Base-by-base conservation (phyloP, 1,284 basidiomycete species). In the Ceratobasidium theobromae region DNA sequence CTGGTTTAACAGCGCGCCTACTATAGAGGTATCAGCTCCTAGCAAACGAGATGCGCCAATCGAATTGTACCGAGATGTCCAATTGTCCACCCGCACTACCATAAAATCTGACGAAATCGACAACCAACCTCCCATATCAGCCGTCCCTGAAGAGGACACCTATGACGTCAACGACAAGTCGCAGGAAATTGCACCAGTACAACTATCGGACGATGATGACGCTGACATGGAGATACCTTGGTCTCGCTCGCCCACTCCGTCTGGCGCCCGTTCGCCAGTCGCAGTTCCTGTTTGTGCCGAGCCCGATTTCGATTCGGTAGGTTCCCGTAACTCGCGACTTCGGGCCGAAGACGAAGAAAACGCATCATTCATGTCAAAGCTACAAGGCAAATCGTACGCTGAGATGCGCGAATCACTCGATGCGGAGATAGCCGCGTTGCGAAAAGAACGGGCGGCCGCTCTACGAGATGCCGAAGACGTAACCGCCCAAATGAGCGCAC, bases 401-500 rank as follows among this genome's bases (percentile, higher is more conserved):
- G 82, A 87, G 43, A 90, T 96, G 49, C 84, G 89, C 66, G 80
- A 82, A 52, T 95, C 99, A 77, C 95, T 98, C 62, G 93, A 96
- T 74, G 88, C 89, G 57, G 97, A 99, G 77, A 95, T 99, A 67
- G 82, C 83, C 67, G 80, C 82, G 2, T 79, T 99, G 52, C 87
- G 94, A 73, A 82, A 86, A 74, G 91, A 96, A 76, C 85, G 86
- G 74, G 95, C 93, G 75, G 87, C 86, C 43, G 92, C 94, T 16
- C 87, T 95, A 83, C 83, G 95, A 40, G 94, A 96, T 77, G 91
- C 95, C 9, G 97, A 98, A 72, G 95, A 98, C 74, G 86, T 98
- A 71, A 96, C 92, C 2, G 87, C 91, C 73, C 89, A 95, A 70
- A 98, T 98, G 95, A 84, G 97, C 49, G 82, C 86, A 1, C 96